These are phyloP conservation scores for Mediolabrus comicus DNA, from an alignment of 108 stramenopile species.

Conservation along the genomic window DNA sequence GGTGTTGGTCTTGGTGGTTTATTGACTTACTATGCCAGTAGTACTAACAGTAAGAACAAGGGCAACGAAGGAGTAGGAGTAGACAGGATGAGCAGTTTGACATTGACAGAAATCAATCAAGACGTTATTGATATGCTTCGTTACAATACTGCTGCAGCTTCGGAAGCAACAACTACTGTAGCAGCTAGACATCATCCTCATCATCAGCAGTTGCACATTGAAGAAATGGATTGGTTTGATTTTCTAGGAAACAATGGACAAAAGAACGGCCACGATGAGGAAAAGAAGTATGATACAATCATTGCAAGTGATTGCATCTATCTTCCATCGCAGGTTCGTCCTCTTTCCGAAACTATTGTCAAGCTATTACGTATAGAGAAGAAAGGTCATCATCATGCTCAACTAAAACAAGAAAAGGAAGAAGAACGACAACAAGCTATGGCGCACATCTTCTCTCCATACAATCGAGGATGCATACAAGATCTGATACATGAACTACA, in stretches of 20 bases:
- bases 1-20: constrained; percentile 62
- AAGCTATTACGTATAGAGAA: constrained; percentile 1
- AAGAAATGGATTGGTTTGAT: constrained; percentile 51
- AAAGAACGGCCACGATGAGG: not conserved
- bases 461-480: constrained; percentile 51
- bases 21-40: constrained; percentile 8
- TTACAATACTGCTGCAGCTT: constrained; percentile 34
- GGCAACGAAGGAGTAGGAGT: not conserved
- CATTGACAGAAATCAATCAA: constrained; percentile 54
- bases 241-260: constrained; percentile 14
- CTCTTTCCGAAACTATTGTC: constrained; percentile 24
- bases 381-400: not conserved
- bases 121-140: constrained; percentile 53
- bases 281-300: constrained; percentile 53
- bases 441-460: constrained; percentile 62
- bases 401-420: no score
- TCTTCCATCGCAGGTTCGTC: constrained; percentile 9
- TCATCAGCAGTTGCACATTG: constrained; percentile 23
- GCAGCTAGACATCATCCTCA: not conserved
- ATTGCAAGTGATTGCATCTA: constrained; percentile 71
- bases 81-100: constrained; percentile 14
- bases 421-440: no score
- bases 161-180: not conserved
- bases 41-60: not conserved
- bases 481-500: constrained; percentile 32